These are phyloP conservation scores for Neoascochyta sp. DNA, from an alignment of 2,329 filamentous ascomycete genomes.

Conservation along the genomic window DNA sequence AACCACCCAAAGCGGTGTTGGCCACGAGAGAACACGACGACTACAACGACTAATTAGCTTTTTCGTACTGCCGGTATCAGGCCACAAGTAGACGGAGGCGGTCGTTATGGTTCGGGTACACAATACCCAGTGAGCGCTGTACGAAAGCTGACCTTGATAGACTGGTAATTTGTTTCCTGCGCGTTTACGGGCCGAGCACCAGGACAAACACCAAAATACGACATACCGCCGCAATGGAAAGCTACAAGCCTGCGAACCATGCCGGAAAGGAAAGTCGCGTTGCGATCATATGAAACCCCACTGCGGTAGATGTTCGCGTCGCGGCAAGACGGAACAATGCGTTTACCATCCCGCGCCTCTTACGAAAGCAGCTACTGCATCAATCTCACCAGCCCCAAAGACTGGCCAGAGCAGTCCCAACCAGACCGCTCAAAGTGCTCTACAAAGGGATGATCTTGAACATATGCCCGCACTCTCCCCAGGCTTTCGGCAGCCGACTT, in stretches of 20 bases:
- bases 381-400: conserved; percentile 12
- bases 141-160: too few species aligned
- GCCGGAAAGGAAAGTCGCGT: conserved; percentile 34
- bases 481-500: too few species aligned
- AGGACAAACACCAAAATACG: conserved; percentile 25
- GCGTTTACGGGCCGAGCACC: conserved; percentile 22
- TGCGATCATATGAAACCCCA: conserved; percentile 37
- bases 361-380: conserved; percentile 18
- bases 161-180: conserved; percentile 31
- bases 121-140: too few species aligned
- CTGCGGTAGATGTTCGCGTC: conserved; percentile 32
- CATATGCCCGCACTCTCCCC: too few species aligned
- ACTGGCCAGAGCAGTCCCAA: conserved; percentile 6
- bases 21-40: too few species aligned
- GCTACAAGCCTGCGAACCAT: conserved; percentile 38
- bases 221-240: conserved; percentile 37
- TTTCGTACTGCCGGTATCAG: too few species aligned
- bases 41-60: too few species aligned
- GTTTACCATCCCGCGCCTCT: conserved; percentile 38
- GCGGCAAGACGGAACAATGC: conserved; percentile 27
- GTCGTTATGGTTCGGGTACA: too few species aligned
- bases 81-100: too few species aligned
- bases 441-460: too few species aligned
- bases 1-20: too few species aligned
- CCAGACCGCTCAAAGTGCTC: too few species aligned